Evolutionary conservation across 768 basidiomycete genomes (phyloP), one percentile per base, ranked within the genome.

Genomic region (Leccinum uliginosum): DNA sequence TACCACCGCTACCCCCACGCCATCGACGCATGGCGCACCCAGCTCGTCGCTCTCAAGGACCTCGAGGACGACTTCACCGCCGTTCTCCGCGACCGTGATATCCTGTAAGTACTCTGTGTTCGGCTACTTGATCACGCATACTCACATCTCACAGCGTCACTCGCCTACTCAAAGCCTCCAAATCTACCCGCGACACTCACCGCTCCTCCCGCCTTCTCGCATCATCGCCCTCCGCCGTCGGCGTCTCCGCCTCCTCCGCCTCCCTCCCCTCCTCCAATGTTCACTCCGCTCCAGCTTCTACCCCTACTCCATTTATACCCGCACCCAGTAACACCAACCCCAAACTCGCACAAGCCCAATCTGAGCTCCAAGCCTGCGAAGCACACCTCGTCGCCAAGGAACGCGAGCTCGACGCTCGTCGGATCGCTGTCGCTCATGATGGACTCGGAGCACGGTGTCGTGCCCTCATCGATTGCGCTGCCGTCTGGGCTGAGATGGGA

Each of bases 331-430:
- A 59, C 52, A 59, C 66, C 30, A 71, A 58, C 44, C 47, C 72
- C 17, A 90, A 89, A 65, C 77, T 90, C 8, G 74, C 75, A 0
- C 73, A 81, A 3, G 89, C 90, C 0, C 91, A 92, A 61, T 75
- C 85, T 0, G 87, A 92, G 60, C 75, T 93, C 19, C 90, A 91
- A 63, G 91, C 89, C 9, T 93, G 91, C 68, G 91, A 93, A 66
- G 75, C 80, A 0, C 87, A 87, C 54, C 77, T 93, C 2, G 85
- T 85, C 0, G 57, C 73, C 26, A 89, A 89, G 67, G 89, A 93
- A 66, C 78, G 73, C 19, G 85, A 85, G 56, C 77, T 91, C 7
- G 80, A 80, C 6, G 64, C 65, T 0, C 73, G 78, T 49, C 77
- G 89, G 1, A 68, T 74, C n/a, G 73, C 73, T n/a, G 76, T 85